Evolutionary conservation across 768 basidiomycete genomes (phyloP).

Genomic region (Tylopilus vinaceipallidus): DNA sequence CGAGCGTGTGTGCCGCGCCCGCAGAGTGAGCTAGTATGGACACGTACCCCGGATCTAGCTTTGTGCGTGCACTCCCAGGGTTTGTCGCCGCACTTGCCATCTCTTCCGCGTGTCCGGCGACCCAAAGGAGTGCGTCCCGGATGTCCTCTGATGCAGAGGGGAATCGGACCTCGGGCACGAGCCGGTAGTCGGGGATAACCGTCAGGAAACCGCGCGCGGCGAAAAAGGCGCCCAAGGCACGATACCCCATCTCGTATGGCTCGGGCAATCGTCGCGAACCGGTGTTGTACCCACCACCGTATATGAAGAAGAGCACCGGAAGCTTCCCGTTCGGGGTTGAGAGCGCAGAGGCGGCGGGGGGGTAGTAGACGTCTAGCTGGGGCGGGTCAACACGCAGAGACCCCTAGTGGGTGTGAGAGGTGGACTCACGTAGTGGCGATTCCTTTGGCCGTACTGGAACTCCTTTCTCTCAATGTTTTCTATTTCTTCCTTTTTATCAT

Average conservation of each 20-base stretch:
- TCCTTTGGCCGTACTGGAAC: conserved; percentile 50
- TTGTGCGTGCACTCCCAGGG: conserved; percentile 3
- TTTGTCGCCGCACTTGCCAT: conserved; percentile 12
- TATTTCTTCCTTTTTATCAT: conserved; percentile 47
- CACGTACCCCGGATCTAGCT: conserved; percentile 41
- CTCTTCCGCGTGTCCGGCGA: conserved; percentile 35
- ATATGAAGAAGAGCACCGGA: conserved; percentile 60
- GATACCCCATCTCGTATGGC: conserved; percentile 51
- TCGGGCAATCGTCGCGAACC: conserved; percentile 49
- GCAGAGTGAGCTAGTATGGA: conserved; percentile 63
- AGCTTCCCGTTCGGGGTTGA: conserved; percentile 28
- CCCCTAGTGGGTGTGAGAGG: neutral
- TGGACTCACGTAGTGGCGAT: conserved; percentile 39
- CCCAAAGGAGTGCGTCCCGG: conserved; percentile 58
- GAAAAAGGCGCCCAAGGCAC: conserved; percentile 60
- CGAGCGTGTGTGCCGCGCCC: conserved; percentile 50
- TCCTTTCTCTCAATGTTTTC: conserved; percentile 47
- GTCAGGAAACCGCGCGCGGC: conserved; percentile 56
- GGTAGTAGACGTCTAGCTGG: conserved; percentile 71
- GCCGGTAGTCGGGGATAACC: conserved; percentile 69
- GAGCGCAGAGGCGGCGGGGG: conserved; percentile 29
- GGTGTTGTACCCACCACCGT: conserved; percentile 61
- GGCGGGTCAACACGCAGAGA: neutral
- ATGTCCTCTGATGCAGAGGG: conserved; percentile 57
- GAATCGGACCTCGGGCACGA: conserved; percentile 55